These are phyloP conservation scores for Penicillium sp. DNA, from an alignment of 2,329 filamentous ascomycete species.

Conservation along the genomic window DNA sequence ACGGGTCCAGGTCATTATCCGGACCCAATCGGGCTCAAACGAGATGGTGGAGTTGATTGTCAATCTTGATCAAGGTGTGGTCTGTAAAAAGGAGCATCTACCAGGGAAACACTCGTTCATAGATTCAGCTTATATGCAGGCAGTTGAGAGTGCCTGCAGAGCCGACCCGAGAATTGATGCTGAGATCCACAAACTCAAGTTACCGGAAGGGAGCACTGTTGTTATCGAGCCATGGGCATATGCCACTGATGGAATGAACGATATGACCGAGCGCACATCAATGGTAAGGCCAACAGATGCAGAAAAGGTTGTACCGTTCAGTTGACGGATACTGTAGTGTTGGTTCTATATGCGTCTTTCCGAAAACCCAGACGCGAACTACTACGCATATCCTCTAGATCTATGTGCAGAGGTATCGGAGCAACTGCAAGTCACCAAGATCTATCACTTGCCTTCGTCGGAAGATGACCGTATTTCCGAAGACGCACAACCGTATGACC, in stretches of 20 bases:
- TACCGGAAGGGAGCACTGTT: conserved; percentile 47
- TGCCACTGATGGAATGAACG: conserved; percentile 49
- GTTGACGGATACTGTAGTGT: conserved; percentile 52
- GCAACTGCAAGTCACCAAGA: conserved; percentile 53
- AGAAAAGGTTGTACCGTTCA: conserved; percentile 50
- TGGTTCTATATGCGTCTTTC: conserved; percentile 41
- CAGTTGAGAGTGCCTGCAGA: conserved; percentile 49
- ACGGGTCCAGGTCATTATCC: conserved; percentile 37
- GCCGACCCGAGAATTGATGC: conserved; percentile 42
- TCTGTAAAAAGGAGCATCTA: conserved; percentile 20
- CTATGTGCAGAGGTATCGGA: conserved; percentile 53
- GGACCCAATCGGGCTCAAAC: background rate
- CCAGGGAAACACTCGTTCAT: conserved; percentile 30
- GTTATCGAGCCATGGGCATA: conserved; percentile 58
- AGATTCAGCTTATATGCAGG: conserved; percentile 41
- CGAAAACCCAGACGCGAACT: conserved; percentile 51
- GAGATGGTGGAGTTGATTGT: conserved; percentile 25
- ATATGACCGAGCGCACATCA: conserved; percentile 46
- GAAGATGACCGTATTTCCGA: conserved; percentile 42
- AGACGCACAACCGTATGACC: conserved; percentile 20
- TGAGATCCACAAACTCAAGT: conserved; percentile 34
- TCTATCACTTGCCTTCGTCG: conserved; percentile 51
- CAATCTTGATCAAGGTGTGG: conserved; percentile 15
- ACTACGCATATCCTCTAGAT: conserved; percentile 59
- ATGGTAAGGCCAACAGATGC: conserved; percentile 41